Base-by-base conservation (phyloP, 257 asterid genomes). In the Haberlea rhodopensis region DNA sequence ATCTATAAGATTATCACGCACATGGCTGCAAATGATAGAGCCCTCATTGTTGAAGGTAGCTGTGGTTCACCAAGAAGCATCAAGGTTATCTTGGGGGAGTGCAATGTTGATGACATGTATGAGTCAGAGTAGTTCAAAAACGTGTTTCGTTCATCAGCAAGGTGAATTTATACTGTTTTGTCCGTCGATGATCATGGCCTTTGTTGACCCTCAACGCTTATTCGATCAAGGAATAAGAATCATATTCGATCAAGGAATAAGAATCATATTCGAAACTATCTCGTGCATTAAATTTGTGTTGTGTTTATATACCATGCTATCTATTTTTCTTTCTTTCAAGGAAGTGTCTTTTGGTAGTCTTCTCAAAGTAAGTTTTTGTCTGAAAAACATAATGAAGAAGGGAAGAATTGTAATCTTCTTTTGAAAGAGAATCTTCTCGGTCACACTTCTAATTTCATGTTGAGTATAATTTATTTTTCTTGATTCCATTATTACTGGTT, bases 21-120 rank as follows among this genome's bases (percentile, higher is more conserved):
- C 79, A 87, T 94, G 95, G 91, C 99, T 67, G 96, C 99, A 45
- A 94, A 94, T 55, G 97, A 90, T 73, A 86, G 99, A 90, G 99
- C 97, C 70, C 84, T 94, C 34, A 87, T 94, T 15, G 97, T 88
- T 9, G 99, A 94, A 85, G 99, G 99, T 43, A 85, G 80, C 57
- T 94, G 99, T 61, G 99, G 99, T 67, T 84, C 97, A 4, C 97
- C 99, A 9, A 69, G 95, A 57, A 94, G 97, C 82, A 24, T 90
- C 68, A 94, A 86, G 80, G 97, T 88, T 59, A 90, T 73, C 78
- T 83, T 94, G 59, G 99, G 97, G 52, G 99, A 94, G 71, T 94
- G 99, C 81, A 88, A 81, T 31, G 89, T 94, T 0, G 99, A 90
- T 55, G 96, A 82, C 43, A 65, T 87, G 85, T 89, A 78, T 60